Base-by-base conservation (phyloP, 2,329 filamentous ascomycete genomes). In the Diplodia intermedia region DNA sequence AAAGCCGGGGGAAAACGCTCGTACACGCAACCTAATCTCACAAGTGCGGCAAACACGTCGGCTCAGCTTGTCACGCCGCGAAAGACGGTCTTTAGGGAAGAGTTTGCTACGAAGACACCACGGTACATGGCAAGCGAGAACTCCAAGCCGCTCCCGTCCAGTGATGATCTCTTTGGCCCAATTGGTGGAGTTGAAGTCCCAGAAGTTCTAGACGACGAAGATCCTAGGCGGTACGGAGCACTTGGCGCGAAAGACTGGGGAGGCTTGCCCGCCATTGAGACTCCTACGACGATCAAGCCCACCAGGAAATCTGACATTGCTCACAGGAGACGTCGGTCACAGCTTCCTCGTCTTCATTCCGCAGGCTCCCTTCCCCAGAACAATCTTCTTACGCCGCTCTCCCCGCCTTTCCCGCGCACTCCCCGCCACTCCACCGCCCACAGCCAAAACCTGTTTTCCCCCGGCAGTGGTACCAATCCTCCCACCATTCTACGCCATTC, bases 11-110 rank as follows among this genome's bases (percentile, higher is more conserved):
- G 7, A 11, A 20, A 52, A 12, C 66, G 66, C 36, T 62, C 66
- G 3, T 54, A 61, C 49, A 67, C 66, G 15, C 66, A 67, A 38
- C 66, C 66, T 18, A 67, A 67, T 7, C 66, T 67, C 12, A 49
- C 56, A 2, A 62, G 55, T 43, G 26, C 33, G 31, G 29, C 43
- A 14, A 50, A 26, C 20, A n/a, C 14, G 7, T 4, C 56, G 11
- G 26, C 15, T 15, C 66, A 67, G 20, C 14, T 62, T 23, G 20
- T 4, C 20, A 55, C 56, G 23, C 66, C 66, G 6, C 66, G 56
- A 15, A 40, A 43, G 29, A 62, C 66, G 14, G 55, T 62, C 33
- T 62, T 61, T n/a, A 52, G 56, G 36, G 66, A 67, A 23, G 66
- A 67, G 18, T 54, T 67, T n/a, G 23, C 20, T 23, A 54, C 62